A percentile compares a stretch with the other conserved stretches of the same genome.
These are phyloP conservation scores for Hypoxylon sp. DNA, from an alignment of 2,329 filamentous ascomycete species.

Conservation along the genomic window DNA sequence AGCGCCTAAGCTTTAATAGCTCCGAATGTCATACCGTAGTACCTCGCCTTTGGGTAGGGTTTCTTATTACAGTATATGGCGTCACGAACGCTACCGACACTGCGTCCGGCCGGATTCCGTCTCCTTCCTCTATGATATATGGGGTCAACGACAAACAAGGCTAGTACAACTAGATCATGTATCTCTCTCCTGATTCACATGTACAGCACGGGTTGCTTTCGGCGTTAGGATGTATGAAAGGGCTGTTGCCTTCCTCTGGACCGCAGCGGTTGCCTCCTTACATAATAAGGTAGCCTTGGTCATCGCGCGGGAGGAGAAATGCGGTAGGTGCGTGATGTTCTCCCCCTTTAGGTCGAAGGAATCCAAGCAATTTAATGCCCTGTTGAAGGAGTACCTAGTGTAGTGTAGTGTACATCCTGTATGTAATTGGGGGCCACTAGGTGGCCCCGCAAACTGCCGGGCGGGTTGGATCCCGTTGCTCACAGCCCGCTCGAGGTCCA, in stretches of 20 bases:
- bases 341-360: background rate
- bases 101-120: constrained; percentile 17
- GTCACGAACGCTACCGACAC: constrained; percentile 21
- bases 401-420: no score
- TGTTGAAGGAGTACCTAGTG: background rate
- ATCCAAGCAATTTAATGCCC: background rate
- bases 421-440: constrained; percentile 15
- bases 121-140: background rate
- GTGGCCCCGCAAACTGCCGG: constrained; percentile 17
- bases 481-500: constrained; percentile 19
- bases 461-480: constrained; percentile 27
- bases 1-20: constrained; percentile 11
- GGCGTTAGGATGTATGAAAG: background rate
- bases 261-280: background rate
- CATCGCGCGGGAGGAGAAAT: background rate
- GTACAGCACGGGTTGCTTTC: background rate
- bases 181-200: constrained; percentile 11
- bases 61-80: constrained; percentile 18
- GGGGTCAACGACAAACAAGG: constrained; percentile 6
- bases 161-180: background rate
- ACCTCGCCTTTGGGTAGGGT: constrained; percentile 19
- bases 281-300: background rate
- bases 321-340: background rate
- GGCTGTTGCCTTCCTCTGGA: background rate
- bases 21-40: background rate